Evolutionary conservation across 805 yeast species (phyloP), one percentile per base, ranked within the genome.

Genomic region (Candida easanensis): DNA sequence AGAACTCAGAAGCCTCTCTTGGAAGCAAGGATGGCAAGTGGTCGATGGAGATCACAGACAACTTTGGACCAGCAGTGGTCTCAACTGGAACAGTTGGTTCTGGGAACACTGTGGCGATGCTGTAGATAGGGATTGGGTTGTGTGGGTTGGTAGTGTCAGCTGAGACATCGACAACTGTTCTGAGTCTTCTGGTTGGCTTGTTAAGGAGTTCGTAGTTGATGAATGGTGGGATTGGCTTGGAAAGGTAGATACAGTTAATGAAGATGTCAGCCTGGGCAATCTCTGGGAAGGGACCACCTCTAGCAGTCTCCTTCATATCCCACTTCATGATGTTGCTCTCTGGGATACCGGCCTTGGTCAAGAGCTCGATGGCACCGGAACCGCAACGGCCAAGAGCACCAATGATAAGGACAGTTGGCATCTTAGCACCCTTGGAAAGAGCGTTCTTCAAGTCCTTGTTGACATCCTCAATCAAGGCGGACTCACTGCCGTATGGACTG

Each of bases 321-420:
- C 99, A 93, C 72, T 87, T 85, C 57, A 76, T 63, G 49, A 93
- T 80, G 66, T 88, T 84, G 44, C 70, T 77, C 34, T 87, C 93
- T 41, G 98, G 96, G 45, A 93, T 70, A 46, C 99, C 99, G 44
- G 76, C 83, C 69, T 84, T 84, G 49, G 73, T 76, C 68, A 88
- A 78, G 44, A 90, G 73, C 52, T 86, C 95, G 56, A 88, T 73
- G 26, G 99, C 98, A 63, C 99, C 99, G 11, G 95, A 82, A 42
- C 99, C 99, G 71, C 98, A 93, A 74, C 99, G 85, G 52, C 99
- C 99, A 47, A 90, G 76, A 21, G 99, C 99, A 62, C 99, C 99
- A 62, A 93, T 93, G 45, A 93, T 83, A 52, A 93, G 73, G 26
- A 84, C 88, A 27, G 74, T 84, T 52, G 98, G 99, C 57, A 70